A percentile compares a stretch with the other conserved stretches of the same genome.
These are phyloP conservation scores for Pseudogymnoascus sp. DNA, from an alignment of 2,329 filamentous ascomycete genomes.

Conservation along the genomic window DNA sequence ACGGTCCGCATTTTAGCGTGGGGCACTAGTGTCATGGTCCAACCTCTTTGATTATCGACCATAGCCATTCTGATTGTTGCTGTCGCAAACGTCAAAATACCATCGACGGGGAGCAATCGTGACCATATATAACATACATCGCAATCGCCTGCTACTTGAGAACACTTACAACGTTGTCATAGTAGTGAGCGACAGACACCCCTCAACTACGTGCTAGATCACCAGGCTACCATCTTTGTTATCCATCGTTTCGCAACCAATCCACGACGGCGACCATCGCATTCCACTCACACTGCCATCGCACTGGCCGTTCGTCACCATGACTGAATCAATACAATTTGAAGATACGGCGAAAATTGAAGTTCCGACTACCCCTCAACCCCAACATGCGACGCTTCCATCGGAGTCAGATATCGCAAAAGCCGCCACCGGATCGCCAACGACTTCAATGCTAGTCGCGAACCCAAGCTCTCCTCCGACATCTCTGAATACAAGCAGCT, in stretches of 20 bases:
- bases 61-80: slow-evolving; percentile 8
- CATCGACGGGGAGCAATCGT: neutral
- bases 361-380: slow-evolving; percentile 10
- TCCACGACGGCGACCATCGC: neutral
- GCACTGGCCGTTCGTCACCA: neutral
- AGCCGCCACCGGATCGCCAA: neutral
- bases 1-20: slow-evolving; percentile 9
- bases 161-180: neutral
- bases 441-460: slow-evolving; percentile 8
- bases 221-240: neutral
- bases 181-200: neutral
- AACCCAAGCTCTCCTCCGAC: slow-evolving; percentile 27
- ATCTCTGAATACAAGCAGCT: slow-evolving; percentile 25
- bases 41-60: slow-evolving; percentile 8
- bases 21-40: neutral
- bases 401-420: slow-evolving; percentile 6
- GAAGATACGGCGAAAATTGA: slow-evolving; percentile 3
- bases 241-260: neutral
- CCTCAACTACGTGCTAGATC: neutral
- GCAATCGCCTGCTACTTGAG: neutral
- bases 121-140: neutral
- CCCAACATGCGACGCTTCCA: slow-evolving; percentile 11
- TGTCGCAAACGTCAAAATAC: slow-evolving; percentile 2
- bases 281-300: neutral
- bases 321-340: neutral